Evolutionary conservation across 768 basidiomycete species (phyloP).

Genomic region (Coprinopsis sp.): DNA sequence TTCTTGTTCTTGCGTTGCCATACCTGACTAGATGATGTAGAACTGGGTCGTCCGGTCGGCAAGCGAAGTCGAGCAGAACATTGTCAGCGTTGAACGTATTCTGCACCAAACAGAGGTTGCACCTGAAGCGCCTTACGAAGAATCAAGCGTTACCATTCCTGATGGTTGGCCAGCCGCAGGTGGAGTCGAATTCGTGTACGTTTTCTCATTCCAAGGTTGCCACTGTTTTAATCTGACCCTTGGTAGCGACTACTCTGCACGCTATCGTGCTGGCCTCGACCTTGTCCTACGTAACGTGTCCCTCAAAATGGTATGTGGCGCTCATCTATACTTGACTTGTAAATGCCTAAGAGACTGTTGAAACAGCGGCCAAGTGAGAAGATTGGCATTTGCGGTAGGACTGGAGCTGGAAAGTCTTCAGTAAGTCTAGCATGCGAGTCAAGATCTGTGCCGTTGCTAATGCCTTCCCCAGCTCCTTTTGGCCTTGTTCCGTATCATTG

Average conservation of each 20-base stretch:
- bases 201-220: constrained; percentile 6
- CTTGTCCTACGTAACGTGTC: constrained; percentile 74
- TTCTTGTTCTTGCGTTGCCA: neutral
- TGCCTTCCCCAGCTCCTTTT: constrained; percentile 45
- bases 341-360: constrained; percentile 1
- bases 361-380: constrained; percentile 70
- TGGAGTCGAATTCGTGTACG: constrained; percentile 65
- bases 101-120: constrained; percentile 72
- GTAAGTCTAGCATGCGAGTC: constrained; percentile 34
- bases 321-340: neutral
- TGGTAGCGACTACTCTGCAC: constrained; percentile 63
- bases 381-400: constrained; percentile 84
- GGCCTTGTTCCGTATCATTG: constrained; percentile 74
- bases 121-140: constrained; percentile 71
- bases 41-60: constrained; percentile 82
- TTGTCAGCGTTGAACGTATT: constrained; percentile 86
- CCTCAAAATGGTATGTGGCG: constrained; percentile 55
- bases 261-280: constrained; percentile 79
- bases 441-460: neutral
- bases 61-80: constrained; percentile 87
- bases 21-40: constrained; percentile 27
- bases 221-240: neutral
- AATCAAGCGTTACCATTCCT: constrained; percentile 52
- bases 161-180: constrained; percentile 72
- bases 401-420: constrained; percentile 77